phyloP scores from a whole-genome alignment of 2,329 filamentous ascomycete species.

The Colletotrichum horii region DNA sequence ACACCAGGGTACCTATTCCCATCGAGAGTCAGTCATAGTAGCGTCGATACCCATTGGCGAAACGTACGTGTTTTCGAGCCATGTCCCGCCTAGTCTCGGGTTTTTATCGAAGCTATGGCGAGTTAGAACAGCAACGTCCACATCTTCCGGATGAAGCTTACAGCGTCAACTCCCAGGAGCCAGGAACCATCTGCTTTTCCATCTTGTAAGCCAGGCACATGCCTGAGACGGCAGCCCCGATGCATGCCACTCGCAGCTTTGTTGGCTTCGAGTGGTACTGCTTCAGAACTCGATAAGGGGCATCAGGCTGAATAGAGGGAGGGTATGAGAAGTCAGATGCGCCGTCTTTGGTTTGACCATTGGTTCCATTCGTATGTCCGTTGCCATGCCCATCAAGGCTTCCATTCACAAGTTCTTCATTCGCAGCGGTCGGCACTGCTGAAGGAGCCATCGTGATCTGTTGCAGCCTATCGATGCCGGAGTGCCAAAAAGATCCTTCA shows the following conservation, averaged over 20 bases:
- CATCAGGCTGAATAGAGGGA: constrained; percentile 22
- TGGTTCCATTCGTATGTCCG: neutral
- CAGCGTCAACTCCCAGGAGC: constrained; percentile 33
- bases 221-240: constrained; percentile 33
- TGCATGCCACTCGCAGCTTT: constrained; percentile 34
- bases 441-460: constrained; percentile 4
- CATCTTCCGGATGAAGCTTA: neutral
- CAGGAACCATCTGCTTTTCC: constrained; percentile 31
- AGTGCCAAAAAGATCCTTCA: neutral
- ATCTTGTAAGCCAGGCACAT: constrained; percentile 34
- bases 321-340: constrained; percentile 30
- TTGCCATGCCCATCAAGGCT: neutral
- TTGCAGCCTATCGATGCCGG: neutral
- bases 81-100: constrained; percentile 29
- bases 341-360: constrained; percentile 3
- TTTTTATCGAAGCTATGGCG: constrained; percentile 34
- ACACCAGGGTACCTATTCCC: constrained; percentile 20
- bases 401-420: neutral
- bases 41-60: neutral
- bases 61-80: constrained; percentile 30
- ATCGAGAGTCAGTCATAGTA: neutral
- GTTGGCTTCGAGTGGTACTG: constrained; percentile 40
- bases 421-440: constrained; percentile 3
- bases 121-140: neutral
- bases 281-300: constrained; percentile 31